Evolutionary conservation across 2,329 filamentous ascomycete genomes (phyloP).

Genomic region (Pseudocercospora vitis): DNA sequence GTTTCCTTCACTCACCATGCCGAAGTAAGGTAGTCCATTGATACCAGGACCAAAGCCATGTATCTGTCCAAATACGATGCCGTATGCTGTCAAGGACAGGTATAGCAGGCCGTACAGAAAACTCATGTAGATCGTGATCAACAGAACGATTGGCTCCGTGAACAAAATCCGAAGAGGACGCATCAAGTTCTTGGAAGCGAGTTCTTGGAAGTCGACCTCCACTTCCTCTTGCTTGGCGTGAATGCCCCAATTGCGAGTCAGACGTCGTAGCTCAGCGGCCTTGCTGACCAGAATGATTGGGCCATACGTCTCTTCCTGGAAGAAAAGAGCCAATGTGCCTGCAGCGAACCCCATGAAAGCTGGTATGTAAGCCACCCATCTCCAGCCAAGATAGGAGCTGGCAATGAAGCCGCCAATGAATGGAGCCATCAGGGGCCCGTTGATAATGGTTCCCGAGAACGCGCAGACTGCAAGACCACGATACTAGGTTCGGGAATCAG

Average conservation of each 20-base stretch:
- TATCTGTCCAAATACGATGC: slow-evolving; percentile 71
- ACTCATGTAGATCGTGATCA: slow-evolving; percentile 47
- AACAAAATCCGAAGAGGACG: slow-evolving; percentile 50
- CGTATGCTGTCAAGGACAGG: slow-evolving; percentile 81
- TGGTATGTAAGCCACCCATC: slow-evolving; percentile 46
- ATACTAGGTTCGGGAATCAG: slow-evolving; percentile 12
- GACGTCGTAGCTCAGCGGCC: slow-evolving; percentile 40
- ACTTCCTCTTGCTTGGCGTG: slow-evolving; percentile 53
- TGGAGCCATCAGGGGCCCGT: slow-evolving; percentile 45
- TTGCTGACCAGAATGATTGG: slow-evolving; percentile 44
- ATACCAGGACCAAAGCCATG: slow-evolving; percentile 70
- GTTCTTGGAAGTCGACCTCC: slow-evolving; percentile 40
- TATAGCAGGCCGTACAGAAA: slow-evolving; percentile 62
- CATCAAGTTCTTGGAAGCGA: slow-evolving; percentile 40
- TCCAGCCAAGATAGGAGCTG: slow-evolving; percentile 45
- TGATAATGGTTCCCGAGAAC: slow-evolving; percentile 42
- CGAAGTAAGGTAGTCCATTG: slow-evolving; percentile 78
- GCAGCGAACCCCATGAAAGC: slow-evolving; percentile 44
- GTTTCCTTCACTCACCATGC: too few species aligned
- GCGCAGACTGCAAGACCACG: slow-evolving; percentile 43
- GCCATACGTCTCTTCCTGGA: slow-evolving; percentile 46
- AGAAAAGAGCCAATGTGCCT: slow-evolving; percentile 33
- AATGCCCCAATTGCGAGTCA: slow-evolving; percentile 48
- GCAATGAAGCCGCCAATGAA: slow-evolving; percentile 44
- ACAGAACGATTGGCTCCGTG: slow-evolving; percentile 51